Evolutionary conservation across 2,329 filamentous ascomycete genomes (phyloP), one percentile per base, ranked within the genome.

Genomic region (Arthrinium phaeospermum): DNA sequence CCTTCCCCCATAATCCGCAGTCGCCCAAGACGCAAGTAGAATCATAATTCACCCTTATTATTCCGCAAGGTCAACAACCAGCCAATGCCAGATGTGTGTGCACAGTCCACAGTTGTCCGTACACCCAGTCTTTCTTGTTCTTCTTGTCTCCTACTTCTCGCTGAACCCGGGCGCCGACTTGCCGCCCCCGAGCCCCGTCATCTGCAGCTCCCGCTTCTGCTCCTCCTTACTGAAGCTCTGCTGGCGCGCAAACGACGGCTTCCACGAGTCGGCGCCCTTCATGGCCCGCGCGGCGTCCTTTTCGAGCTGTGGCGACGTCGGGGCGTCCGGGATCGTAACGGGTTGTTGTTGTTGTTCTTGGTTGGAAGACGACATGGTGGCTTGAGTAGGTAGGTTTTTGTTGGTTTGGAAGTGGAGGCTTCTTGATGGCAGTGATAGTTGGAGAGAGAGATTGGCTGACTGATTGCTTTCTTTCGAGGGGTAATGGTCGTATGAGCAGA

Each of bases 161-260:
- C 80, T 84, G 72, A 87, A 87, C 0, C 86, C 85, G 10, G 82
- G 81, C 24, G 47, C 53, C 1, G 81, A 81, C 1, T 80, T 78
- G 77, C 80, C 76, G 72, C 81, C 80, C 46, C 77, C 77, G 2
- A 77, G 79, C 44, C 74, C 73, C 67, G 79, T 80, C 86, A 88
- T 86, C 76, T 88, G 86, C 80, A 87, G 76, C 71, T 81, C 81
- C 74, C 85, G 87, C 79, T 88, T 89, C 79, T 84, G 84, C 77
- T 89, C 88, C 79, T 91, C 86, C 47, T 82, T 81, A 76, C 82
- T 85, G 83, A 85, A 90, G 80, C 87, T 88, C 78, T 86, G 85
- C 67, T 71, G 73, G 67, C 86, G 85, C 13, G 85, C 83, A 70
- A 84, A 75, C 24, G 77, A 75, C 10, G 88, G 88, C 75, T 83